Conservation (phyloP, 495 filamentous ascomycete genomes). For the Penicillium ochrochloron region DNA sequence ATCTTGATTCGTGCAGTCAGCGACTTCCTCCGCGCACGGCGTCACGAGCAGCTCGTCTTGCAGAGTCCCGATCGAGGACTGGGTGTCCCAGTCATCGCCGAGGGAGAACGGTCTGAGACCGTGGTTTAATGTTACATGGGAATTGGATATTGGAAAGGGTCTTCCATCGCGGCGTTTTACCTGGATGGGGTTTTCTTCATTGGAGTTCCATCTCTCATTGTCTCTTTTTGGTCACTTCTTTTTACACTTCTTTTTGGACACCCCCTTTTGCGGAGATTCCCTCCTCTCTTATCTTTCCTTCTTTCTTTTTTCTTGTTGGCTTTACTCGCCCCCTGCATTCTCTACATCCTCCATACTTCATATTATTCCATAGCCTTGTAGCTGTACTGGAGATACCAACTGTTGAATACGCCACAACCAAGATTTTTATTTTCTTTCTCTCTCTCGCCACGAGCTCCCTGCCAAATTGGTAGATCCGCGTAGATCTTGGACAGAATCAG, state of each 20-base stretch:
- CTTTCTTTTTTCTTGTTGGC: constrained; percentile 16
- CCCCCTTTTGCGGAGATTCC: constrained; percentile 23
- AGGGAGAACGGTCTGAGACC: constrained; percentile 80
- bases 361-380: constrained; percentile 26
- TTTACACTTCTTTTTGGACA: constrained; percentile 23
- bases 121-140: constrained; percentile 63
- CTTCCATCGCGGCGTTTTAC: constrained; percentile 18
- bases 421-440: constrained; percentile 11
- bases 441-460: background rate
- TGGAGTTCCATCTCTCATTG: constrained; percentile 27
- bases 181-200: background rate
- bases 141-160: constrained; percentile 16
- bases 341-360: constrained; percentile 11
- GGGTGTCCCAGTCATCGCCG: constrained; percentile 83
- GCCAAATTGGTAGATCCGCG: background rate
- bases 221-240: constrained; percentile 14
- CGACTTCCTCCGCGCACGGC: constrained; percentile 83
- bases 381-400: constrained; percentile 43
- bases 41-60: constrained; percentile 89
- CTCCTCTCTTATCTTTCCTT: constrained; percentile 14
- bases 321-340: constrained; percentile 15
- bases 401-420: constrained; percentile 29
- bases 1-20: constrained; percentile 88
- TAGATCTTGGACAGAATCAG: constrained; percentile 18
- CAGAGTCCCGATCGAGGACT: constrained; percentile 93